phyloP scores from a whole-genome alignment of 78 protist genomes.

The Pigoraptor vietnamica region DNA sequence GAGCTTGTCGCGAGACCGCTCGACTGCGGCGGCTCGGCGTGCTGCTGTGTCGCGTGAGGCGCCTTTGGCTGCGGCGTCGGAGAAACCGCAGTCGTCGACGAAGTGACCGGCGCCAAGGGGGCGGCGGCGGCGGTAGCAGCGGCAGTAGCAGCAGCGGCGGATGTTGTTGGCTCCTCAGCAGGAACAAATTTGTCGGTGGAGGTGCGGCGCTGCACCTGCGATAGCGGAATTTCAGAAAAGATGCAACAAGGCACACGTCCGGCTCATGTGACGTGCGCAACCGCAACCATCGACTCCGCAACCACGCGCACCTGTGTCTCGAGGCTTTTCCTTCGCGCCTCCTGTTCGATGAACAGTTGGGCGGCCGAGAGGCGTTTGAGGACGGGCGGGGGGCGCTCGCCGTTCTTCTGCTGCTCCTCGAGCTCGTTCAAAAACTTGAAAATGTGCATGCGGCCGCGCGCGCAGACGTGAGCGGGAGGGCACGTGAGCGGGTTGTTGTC shows the following conservation, averaged over 20 bases:
- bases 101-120: no score
- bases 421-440: background rate
- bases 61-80: background rate
- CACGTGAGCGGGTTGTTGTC: background rate
- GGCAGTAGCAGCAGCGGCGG: no score
- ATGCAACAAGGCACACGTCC: background rate
- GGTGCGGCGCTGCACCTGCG: background rate
- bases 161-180: no score
- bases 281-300: background rate
- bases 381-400: background rate
- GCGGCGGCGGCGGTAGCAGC: no score
- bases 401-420: background rate
- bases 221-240: background rate
- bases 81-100: no score
- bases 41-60: background rate
- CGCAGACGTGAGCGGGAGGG: background rate
- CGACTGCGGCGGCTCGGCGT: background rate
- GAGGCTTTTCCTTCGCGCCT: background rate
- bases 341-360: background rate
- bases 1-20: background rate
- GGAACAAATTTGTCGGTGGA: no score
- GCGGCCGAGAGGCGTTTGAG: background rate
- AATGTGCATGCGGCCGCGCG: conserved; percentile 6
- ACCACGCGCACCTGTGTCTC: background rate
- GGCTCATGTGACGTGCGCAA: background rate